These are phyloP conservation scores for Goffeauzyma gilvescens DNA, from an alignment of 768 basidiomycete species.

Conservation along the genomic window DNA sequence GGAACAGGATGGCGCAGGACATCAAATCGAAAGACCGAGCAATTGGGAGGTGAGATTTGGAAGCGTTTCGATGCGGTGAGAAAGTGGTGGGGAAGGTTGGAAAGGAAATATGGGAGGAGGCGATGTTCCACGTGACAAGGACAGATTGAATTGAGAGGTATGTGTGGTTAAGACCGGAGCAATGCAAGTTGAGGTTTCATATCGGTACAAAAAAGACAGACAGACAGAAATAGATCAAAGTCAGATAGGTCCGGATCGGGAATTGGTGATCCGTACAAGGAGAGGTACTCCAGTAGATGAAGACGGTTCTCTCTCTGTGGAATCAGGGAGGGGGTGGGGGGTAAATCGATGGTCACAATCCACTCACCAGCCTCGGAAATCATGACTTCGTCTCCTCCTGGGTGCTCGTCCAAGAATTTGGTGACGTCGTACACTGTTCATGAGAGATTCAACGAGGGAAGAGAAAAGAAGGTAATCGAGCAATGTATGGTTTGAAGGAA, in stretches of 20 bases:
- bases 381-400: constrained; percentile 95
- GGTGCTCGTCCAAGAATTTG: constrained; percentile 94
- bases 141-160: too few relatives aligned
- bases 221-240: too few relatives aligned
- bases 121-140: too few relatives aligned
- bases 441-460: constrained; percentile 15
- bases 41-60: constrained; percentile 5
- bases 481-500: too few relatives aligned
- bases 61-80: too few relatives aligned
- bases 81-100: too few relatives aligned
- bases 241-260: too few relatives aligned
- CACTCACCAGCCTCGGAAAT: constrained; percentile 54
- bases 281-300: neutral
- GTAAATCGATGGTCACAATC: neutral
- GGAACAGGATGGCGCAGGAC: neutral
- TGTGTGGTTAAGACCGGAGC: too few relatives aligned
- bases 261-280: too few relatives aligned
- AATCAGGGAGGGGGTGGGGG: neutral
- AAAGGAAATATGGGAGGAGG: too few relatives aligned
- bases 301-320: neutral
- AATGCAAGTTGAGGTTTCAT: too few relatives aligned
- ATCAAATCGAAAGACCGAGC: constrained; percentile 7
- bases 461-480: constrained; percentile 1
- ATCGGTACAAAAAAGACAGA: too few relatives aligned
- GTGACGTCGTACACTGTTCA: constrained; percentile 80